Evolutionary conservation across 495 filamentous ascomycete genomes (phyloP), one percentile per base, ranked within the genome.

Genomic region (Aspergillus campestris): DNA sequence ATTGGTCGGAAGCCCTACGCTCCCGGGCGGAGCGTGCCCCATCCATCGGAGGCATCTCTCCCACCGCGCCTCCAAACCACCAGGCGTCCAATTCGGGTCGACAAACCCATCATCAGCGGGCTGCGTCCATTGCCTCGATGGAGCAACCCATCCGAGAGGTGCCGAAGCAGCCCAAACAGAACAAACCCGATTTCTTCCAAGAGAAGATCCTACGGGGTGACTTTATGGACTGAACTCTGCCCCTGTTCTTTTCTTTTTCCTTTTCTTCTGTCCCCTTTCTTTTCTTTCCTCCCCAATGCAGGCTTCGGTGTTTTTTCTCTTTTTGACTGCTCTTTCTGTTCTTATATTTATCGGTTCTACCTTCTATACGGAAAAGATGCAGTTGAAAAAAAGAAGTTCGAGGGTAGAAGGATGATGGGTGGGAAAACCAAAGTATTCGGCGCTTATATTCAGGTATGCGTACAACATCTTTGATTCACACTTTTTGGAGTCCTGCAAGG

Each of bases 161-260:
- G 61, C 81, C 83, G 15, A 76, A 72, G 24, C 75, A 82, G 35
- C 79, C 80, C 10, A 77, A 78, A 60, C 74, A 79, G 47, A 78
- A 73, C 45, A 83, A 87, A 60, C 88, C 89, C 10, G 92, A 98
- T 69, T 82, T 81, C 53, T 89, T 96, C 70, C 87, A 94, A 66
- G 92, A 98, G 74, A 80, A 94, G 50, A 96, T 98, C 52, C 72
- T 98, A 47, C 90, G 94, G 65, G 92, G 92, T 30, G 92, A 98
- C 55, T 95, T 98, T 58, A 95, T 97, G 89, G 92, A 98, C 57
- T 98, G 73, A 43, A 28, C 8, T 24, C 4, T 4, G 18, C 18
- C 18, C 18, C 4, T 24, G 1, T 24, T 24, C 18, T 24, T 24
- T 24, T 24, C 18, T 24, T 24, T 4, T 24, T n/a, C 15, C n/a